These are phyloP conservation scores for Yamadazyma olivae DNA, from an alignment of 805 yeast species.

Conservation along the genomic window DNA sequence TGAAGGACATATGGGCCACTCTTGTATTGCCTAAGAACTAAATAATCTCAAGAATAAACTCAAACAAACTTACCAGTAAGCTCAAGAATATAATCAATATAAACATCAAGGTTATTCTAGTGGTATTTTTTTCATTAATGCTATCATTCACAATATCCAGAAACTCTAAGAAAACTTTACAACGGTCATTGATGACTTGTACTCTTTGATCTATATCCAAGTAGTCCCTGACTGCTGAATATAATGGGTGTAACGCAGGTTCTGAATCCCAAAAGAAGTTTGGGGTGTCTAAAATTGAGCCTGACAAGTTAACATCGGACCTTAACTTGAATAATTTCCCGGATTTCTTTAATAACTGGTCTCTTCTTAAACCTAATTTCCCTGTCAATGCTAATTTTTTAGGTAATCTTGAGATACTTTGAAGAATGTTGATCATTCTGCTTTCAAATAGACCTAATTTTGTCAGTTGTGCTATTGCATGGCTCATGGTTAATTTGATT, in stretches of 20 bases:
- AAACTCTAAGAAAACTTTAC: slow-evolving; percentile 90
- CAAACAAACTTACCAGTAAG: slow-evolving; percentile 71
- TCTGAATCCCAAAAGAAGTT: slow-evolving; percentile 94
- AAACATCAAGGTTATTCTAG: slow-evolving; percentile 86
- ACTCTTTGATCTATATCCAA: slow-evolving; percentile 94
- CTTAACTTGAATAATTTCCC: slow-evolving; percentile 87
- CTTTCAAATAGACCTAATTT: slow-evolving; percentile 89
- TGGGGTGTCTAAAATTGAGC: slow-evolving; percentile 91
- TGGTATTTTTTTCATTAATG: slow-evolving; percentile 89
- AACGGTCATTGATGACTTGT: slow-evolving; percentile 87
- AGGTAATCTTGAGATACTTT: slow-evolving; percentile 85
- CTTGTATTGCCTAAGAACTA: too few species aligned
- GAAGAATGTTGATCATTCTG: slow-evolving; percentile 78
- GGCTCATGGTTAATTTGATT: slow-evolving; percentile 88
- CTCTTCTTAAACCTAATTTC: slow-evolving; percentile 75
- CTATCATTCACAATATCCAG: slow-evolving; percentile 92
- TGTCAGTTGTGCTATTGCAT: slow-evolving; percentile 95
- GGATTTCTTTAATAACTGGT: slow-evolving; percentile 80
- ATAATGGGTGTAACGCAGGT: slow-evolving; percentile 92
- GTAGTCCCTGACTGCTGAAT: slow-evolving; percentile 85
- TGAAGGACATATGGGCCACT: too few species aligned
- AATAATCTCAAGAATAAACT: slow-evolving; percentile 54
- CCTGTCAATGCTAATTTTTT: slow-evolving; percentile 90
- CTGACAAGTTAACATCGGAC: slow-evolving; percentile 89
- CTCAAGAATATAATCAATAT: slow-evolving; percentile 78